Evolutionary conservation across 768 basidiomycete species (phyloP), one percentile per base, ranked within the genome.

Genomic region (Phlebiopsis gigantea): DNA sequence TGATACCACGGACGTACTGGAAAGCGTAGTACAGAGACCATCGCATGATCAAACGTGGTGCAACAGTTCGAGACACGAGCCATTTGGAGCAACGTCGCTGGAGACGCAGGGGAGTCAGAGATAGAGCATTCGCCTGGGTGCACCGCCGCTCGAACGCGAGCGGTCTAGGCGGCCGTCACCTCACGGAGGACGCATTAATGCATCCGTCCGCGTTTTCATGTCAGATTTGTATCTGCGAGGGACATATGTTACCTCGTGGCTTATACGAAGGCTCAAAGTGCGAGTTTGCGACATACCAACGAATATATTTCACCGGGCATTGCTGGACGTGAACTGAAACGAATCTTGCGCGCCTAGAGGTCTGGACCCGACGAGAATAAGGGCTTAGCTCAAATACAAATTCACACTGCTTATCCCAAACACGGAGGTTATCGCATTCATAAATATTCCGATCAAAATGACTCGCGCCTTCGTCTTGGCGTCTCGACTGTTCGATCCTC

Each of bases 121-220:
- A 29, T 47, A 21, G 28, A 9, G 47, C 14, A 17, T 12, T 22
- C 34, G 39, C 39, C 50, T 51, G 31, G 50, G 39, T 34, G 39
- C 31, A 51, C 34, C 50, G 50, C 30, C 50, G 47, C 50, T 51
- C 19, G 50, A 51, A 51, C 50, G 29, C 50, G 50, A 51, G 50
- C 50, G 50, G 50, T 51, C 50, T 51, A 41, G 50, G 25, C 31
- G 22, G 31, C 12, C 29, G 17, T 17, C 28, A 8, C n/a, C n/a
- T n/a, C n/a, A n/a, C n/a, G n/a, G n/a, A n/a, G n/a, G n/a, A n/a
- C n/a, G n/a, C n/a, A n/a, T n/a, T n/a, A n/a, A n/a, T n/a, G n/a
- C n/a, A n/a, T n/a, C n/a, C n/a, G n/a, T n/a, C n/a, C n/a, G n/a
- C 34, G 17, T 39, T 39, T 39, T 39, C 2, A 17, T 39, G 2